Percentiles rank a stretch among this genome's conserved stretches.
These are phyloP conservation scores for Maudiozyma pseudohumilis DNA, from an alignment of 805 yeast genomes.

Conservation along the genomic window DNA sequence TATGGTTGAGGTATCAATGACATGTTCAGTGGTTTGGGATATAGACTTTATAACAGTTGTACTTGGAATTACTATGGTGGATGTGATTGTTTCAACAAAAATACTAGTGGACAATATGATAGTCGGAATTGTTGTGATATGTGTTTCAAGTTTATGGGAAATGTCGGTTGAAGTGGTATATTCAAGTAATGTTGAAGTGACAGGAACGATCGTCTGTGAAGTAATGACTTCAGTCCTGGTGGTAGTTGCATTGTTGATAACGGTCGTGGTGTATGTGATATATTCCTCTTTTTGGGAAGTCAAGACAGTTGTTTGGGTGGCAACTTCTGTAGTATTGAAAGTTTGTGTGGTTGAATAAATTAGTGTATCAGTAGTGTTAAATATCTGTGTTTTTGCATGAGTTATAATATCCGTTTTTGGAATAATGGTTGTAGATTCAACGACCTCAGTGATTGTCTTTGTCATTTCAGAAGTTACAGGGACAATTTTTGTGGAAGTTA, in stretches of 20 bases:
- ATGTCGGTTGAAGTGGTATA: neutral
- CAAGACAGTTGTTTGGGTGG: neutral
- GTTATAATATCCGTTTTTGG: neutral
- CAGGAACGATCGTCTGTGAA: neutral
- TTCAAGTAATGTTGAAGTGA: neutral
- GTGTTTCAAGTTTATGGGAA: neutral
- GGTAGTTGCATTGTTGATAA: neutral
- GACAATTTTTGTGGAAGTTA: neutral
- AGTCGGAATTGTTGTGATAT: neutral
- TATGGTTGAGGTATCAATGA: too few relatives aligned
- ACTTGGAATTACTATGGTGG: too few relatives aligned
- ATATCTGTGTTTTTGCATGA: too few relatives aligned
- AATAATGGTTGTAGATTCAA: neutral
- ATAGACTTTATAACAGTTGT: too few relatives aligned
- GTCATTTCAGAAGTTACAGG: neutral
- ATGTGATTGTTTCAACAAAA: too few relatives aligned
- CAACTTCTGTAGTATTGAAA: neutral
- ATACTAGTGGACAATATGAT: too few relatives aligned
- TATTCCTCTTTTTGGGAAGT: neutral
- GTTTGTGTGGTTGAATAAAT: neutral
- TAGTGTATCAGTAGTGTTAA: neutral
- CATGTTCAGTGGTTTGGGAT: too few relatives aligned
- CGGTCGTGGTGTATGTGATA: neutral
- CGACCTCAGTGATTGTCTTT: neutral
- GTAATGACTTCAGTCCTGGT: neutral